Percentiles rank a stretch among this genome's conserved stretches.
Conservation (phyloP, 192 early-diverging fungal genomes). For the Rhizoclosmatium globosum region DNA sequence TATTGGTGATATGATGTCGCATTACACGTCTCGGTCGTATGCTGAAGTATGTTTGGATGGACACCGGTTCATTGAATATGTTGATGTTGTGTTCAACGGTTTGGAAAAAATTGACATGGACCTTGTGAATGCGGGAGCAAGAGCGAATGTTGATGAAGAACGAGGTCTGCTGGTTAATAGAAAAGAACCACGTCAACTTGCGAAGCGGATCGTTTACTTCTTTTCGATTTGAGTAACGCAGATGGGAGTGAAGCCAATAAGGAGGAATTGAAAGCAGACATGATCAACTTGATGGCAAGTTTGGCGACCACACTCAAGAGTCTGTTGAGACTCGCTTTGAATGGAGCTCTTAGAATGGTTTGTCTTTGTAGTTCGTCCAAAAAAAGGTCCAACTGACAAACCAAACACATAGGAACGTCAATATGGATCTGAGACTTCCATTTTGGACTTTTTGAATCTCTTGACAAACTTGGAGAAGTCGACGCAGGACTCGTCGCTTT, state of each 20-base stretch:
- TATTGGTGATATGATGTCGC: conserved; percentile 93
- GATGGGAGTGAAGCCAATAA: conserved; percentile 6
- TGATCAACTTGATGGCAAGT: conserved; percentile 88
- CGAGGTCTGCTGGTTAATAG: conserved; percentile 54
- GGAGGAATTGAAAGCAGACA: conserved; percentile 74
- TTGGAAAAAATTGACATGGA: conserved; percentile 87
- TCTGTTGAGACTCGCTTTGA: conserved; percentile 87
- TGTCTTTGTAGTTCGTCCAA: neutral
- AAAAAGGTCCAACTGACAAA: neutral
- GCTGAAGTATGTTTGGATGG: conserved; percentile 80
- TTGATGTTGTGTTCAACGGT: conserved; percentile 89
- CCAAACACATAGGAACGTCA: conserved; percentile 65
- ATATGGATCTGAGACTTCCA: conserved; percentile 57
- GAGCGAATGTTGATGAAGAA: conserved; percentile 63
- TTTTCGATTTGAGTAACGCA: conserved; percentile 88
- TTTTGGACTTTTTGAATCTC: conserved; percentile 78
- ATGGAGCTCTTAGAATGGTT: conserved; percentile 84
- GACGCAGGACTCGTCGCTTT: conserved; percentile 56
- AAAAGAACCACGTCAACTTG: conserved; percentile 93
- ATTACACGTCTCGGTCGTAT: conserved; percentile 72
- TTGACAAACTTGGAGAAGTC: conserved; percentile 66
- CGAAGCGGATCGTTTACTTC: conserved; percentile 94
- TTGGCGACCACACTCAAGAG: conserved; percentile 94
- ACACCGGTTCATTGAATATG: conserved; percentile 87
- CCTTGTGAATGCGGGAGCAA: conserved; percentile 72